A percentile compares a stretch with the other conserved stretches of the same genome.
These are phyloP conservation scores for Fonsecaea pedrosoi DNA, from an alignment of 2,329 filamentous ascomycete species.

Conservation along the genomic window DNA sequence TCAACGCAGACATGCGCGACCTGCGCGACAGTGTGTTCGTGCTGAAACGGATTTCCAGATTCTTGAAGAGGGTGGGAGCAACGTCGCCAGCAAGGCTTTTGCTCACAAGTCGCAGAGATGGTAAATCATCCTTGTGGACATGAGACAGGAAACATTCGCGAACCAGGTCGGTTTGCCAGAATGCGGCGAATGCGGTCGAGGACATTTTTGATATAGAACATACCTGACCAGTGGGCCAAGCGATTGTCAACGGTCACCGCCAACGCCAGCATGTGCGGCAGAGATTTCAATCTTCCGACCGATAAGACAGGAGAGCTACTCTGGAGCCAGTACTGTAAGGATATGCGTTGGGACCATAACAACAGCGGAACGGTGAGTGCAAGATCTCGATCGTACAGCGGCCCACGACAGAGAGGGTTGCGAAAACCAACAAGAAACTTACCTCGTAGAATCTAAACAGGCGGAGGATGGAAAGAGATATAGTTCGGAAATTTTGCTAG, in stretches of 20 bases:
- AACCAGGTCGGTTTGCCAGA: slow-evolving; percentile 48
- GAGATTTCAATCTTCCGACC: slow-evolving; percentile 5
- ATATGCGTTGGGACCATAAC: not conserved
- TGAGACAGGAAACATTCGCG: slow-evolving; percentile 45
- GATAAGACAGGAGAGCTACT: slow-evolving; percentile 39
- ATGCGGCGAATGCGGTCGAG: slow-evolving; percentile 43
- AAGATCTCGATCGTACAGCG: slow-evolving; percentile 4
- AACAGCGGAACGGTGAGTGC: not conserved
- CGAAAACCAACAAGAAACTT: slow-evolving; percentile 18
- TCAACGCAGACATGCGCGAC: slow-evolving; percentile 74
- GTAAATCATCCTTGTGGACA: slow-evolving; percentile 45
- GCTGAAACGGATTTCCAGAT: slow-evolving; percentile 54
- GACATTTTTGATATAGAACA: slow-evolving; percentile 32
- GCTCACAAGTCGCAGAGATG: slow-evolving; percentile 47
- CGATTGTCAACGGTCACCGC: not conserved
- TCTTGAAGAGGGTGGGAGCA: slow-evolving; percentile 51
- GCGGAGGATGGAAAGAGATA: slow-evolving; percentile 19
- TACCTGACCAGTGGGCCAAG: slow-evolving; percentile 24
- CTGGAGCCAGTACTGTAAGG: not conserved
- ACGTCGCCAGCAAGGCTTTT: slow-evolving; percentile 45
- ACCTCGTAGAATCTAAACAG: slow-evolving; percentile 19
- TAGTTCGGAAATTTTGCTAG: slow-evolving; percentile 16
- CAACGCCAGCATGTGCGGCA: not conserved
- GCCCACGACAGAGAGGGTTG: slow-evolving; percentile 18
- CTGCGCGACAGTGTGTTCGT: slow-evolving; percentile 77